Conservation (phyloP, 2,329 filamentous ascomycete genomes). For the Cryphonectria carpinicola region DNA sequence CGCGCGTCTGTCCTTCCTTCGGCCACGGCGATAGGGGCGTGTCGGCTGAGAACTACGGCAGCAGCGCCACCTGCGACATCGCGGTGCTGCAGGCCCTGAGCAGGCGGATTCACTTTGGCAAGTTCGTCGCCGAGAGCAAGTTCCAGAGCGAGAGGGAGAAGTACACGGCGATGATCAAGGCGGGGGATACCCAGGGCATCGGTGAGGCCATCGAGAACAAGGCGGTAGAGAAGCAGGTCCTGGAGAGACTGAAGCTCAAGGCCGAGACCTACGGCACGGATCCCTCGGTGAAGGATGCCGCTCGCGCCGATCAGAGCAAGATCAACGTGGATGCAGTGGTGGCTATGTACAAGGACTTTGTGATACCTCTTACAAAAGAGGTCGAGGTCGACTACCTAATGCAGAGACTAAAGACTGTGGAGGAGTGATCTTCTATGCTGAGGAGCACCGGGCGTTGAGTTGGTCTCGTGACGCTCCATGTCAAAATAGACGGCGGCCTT, state of each 20-base stretch:
- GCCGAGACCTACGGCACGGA: slow-evolving; percentile 93
- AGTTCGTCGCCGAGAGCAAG: slow-evolving; percentile 97
- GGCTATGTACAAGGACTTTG: slow-evolving; percentile 86
- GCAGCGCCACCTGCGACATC: slow-evolving; percentile 88
- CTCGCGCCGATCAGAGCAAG: slow-evolving; percentile 66
- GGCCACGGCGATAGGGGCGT: slow-evolving; percentile 81
- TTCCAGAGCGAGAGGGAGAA: slow-evolving; percentile 80
- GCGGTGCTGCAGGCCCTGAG: slow-evolving; percentile 87
- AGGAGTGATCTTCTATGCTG: slow-evolving; percentile 17
- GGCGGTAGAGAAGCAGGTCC: slow-evolving; percentile 86
- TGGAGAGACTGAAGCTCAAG: slow-evolving; percentile 85
- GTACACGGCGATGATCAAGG: slow-evolving; percentile 83
- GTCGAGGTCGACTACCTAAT: slow-evolving; percentile 98
- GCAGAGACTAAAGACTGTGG: slow-evolving; percentile 70
- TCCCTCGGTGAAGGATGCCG: slow-evolving; percentile 61
- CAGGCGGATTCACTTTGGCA: slow-evolving; percentile 93
- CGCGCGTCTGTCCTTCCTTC: slow-evolving; percentile 78
- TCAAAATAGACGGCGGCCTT: not conserved
- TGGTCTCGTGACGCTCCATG: not conserved
- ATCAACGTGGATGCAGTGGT: slow-evolving; percentile 93
- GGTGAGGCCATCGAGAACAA: slow-evolving; percentile 88
- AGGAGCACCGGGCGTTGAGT: not conserved
- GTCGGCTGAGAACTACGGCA: slow-evolving; percentile 92
- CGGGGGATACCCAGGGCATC: slow-evolving; percentile 78
- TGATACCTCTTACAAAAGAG: slow-evolving; percentile 96